These are phyloP conservation scores for Nannochloris sp. DNA, from an alignment of 139 green algal species.

Conservation along the genomic window DNA sequence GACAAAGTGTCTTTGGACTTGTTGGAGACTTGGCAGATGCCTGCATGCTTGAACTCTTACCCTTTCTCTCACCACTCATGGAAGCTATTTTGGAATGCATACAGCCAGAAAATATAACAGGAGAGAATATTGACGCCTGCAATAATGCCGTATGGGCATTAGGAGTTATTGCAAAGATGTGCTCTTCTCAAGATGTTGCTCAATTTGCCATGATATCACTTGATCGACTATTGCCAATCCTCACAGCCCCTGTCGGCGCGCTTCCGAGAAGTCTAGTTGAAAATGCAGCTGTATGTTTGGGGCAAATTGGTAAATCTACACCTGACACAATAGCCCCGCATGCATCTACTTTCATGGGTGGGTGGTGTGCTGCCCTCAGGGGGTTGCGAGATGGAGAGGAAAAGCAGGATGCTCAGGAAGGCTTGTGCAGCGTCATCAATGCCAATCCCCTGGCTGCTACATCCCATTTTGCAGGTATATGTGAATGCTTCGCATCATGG, in stretches of 20 bases:
- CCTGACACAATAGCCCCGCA: constrained; percentile 64
- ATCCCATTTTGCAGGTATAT: constrained; percentile 39
- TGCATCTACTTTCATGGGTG: constrained; percentile 57
- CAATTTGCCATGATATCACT: constrained; percentile 39
- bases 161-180: constrained; percentile 75
- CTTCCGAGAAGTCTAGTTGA: constrained; percentile 73
- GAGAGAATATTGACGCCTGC: constrained; percentile 50
- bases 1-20: constrained; percentile 87
- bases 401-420: constrained; percentile 89
- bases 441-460: constrained; percentile 47
- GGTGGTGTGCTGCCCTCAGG: constrained; percentile 75
- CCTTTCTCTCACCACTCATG: constrained; percentile 25
- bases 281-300: constrained; percentile 88
- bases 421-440: constrained; percentile 60
- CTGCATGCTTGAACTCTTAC: constrained; percentile 42
- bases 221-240: constrained; percentile 51
- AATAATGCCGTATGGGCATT: constrained; percentile 96
- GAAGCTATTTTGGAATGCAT: constrained; percentile 17
- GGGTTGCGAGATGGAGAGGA: constrained; percentile 82
- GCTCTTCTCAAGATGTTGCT: constrained; percentile 39
- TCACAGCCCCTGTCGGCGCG: constrained; percentile 32
- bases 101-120: constrained; percentile 22
- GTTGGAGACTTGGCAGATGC: constrained; percentile 79
- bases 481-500: constrained; percentile 63
- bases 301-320: constrained; percentile 59